Conservation (phyloP, 1,284 basidiomycete genomes). For the Xerocomus cyaneibrunnescens region DNA sequence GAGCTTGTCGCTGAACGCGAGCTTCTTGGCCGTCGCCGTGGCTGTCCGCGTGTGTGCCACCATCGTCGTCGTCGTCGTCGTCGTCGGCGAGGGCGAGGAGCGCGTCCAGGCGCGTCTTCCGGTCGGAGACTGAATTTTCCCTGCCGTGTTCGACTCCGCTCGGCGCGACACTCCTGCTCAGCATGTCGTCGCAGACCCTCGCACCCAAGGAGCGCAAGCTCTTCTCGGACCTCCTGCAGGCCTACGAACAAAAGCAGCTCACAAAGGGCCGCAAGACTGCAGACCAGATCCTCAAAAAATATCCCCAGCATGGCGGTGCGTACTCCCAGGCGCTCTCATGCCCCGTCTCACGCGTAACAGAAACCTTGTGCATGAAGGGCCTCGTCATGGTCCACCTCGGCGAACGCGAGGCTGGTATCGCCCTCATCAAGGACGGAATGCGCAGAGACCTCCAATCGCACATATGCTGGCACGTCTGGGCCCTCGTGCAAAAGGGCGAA, state of each 20-base stretch:
- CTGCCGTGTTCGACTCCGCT: constrained; percentile 8
- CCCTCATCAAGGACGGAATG: constrained; percentile 87
- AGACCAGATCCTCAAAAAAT: constrained; percentile 94
- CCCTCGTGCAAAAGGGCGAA: constrained; percentile 88
- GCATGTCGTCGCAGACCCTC: constrained; percentile 41
- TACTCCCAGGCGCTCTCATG: constrained; percentile 2
- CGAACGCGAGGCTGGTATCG: constrained; percentile 80
- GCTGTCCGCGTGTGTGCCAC: constrained; percentile 69
- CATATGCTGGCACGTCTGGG: constrained; percentile 98
- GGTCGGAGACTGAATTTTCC: constrained; percentile 3
- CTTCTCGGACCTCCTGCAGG: constrained; percentile 87
- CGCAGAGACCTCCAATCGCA: constrained; percentile 89
- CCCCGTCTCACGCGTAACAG: constrained; percentile 42
- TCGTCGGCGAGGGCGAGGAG: constrained; percentile 3
- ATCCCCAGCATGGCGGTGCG: constrained; percentile 92
- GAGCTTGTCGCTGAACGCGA: constrained; percentile 79
- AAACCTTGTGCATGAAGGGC: constrained; percentile 94
- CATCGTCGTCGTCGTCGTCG: constrained; percentile 43
- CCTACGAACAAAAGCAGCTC: constrained; percentile 90
- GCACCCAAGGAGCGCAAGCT: constrained; percentile 83
- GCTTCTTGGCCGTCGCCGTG: constrained; percentile 52
- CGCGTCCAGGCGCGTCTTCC: constrained; percentile 12
- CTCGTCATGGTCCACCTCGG: constrained; percentile 84
- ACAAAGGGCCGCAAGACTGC: constrained; percentile 91
- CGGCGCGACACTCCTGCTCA: neutral